Base-by-base conservation (phyloP, 2,329 filamentous ascomycete species). In the Aspergillus pseudotamarii region DNA sequence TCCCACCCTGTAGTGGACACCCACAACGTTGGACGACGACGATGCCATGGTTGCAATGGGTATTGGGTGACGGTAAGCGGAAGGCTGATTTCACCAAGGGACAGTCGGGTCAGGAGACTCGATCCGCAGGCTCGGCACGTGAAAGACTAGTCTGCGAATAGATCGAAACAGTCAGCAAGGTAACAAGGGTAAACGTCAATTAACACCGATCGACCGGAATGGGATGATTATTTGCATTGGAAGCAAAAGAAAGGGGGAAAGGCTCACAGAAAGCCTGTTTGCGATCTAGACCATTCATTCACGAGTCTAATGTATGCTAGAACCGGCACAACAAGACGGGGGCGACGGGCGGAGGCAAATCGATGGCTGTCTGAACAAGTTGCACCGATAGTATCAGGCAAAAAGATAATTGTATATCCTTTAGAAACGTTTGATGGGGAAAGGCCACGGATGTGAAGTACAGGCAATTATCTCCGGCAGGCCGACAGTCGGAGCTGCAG, bases 1-100 rank as follows among this genome's bases (percentile, higher is more conserved):
- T 74, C 95, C 95, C 70, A 99, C 95, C 70, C 95, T 88, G 82
- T 99, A 99, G 83, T 99, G 95, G 71, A 99, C 95, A 78, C 95
- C 95, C 75, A 98, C 95, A 71, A 99, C 95, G 82, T 98, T 98
- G 66, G 93, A 97, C 68, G 92, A 95, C 64, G 91, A 93, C 68
- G 92, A 94, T 63, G 92, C 89, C 92, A 95, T 95, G 58, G 58
- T 54, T 66, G 62, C 45, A 51, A 46, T 45, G n/a, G 28, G 45
- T 61, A 54, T 57, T 21, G 14, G 36, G 53, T 36, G 28, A 26
- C 38, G 57, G 36, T 21, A 28, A 30, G 48, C 9, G 26, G 41
- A 46, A 36, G 45, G 57, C 63, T 55, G 51, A 38, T 38, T 64
- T 50, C 58, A 69, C 66, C 63, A 66, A 66, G 56, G 61, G 62